Percentiles rank a stretch among this genome's conserved stretches.
Evolutionary conservation across 2,329 filamentous ascomycete species (phyloP).

Genomic region (Penicillium glabrum): DNA sequence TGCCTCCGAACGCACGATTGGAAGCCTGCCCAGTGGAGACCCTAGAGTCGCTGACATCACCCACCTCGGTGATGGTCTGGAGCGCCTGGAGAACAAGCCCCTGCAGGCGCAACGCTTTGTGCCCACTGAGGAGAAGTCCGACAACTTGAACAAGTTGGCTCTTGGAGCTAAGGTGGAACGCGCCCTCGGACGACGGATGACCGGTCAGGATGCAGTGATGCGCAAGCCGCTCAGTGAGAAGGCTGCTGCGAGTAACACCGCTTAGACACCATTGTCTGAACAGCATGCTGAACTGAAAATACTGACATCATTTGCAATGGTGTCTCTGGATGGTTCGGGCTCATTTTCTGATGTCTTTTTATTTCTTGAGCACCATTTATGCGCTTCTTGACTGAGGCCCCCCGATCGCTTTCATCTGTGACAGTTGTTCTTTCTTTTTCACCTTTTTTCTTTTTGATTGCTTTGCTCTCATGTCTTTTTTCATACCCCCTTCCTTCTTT

Average conservation of each 20-base stretch:
- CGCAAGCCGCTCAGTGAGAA: slow-evolving; percentile 61
- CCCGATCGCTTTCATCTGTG: slow-evolving; percentile 8
- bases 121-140: slow-evolving; percentile 75
- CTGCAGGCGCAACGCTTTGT: slow-evolving; percentile 78
- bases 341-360: background rate
- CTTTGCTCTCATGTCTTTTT: slow-evolving; percentile 15
- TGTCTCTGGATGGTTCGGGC: background rate
- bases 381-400: background rate
- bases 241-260: slow-evolving; percentile 22
- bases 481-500: slow-evolving; percentile 20
- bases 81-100: slow-evolving; percentile 87
- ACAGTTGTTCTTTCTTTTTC: background rate
- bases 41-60: slow-evolving; percentile 64
- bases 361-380: slow-evolving; percentile 6
- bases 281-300: background rate
- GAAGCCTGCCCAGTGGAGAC: slow-evolving; percentile 43
- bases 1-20: slow-evolving; percentile 46
- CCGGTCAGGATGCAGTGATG: slow-evolving; percentile 76
- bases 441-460: background rate
- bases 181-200: slow-evolving; percentile 82
- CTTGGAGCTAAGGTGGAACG: slow-evolving; percentile 88
- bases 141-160: slow-evolving; percentile 80
- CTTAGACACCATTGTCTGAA: background rate
- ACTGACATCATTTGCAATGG: background rate
- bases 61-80: slow-evolving; percentile 75